A percentile compares a stretch with the other conserved stretches of the same genome.
Evolutionary conservation across 2,329 filamentous ascomycete genomes (phyloP).

Genomic region (Ophiostoma piceae): DNA sequence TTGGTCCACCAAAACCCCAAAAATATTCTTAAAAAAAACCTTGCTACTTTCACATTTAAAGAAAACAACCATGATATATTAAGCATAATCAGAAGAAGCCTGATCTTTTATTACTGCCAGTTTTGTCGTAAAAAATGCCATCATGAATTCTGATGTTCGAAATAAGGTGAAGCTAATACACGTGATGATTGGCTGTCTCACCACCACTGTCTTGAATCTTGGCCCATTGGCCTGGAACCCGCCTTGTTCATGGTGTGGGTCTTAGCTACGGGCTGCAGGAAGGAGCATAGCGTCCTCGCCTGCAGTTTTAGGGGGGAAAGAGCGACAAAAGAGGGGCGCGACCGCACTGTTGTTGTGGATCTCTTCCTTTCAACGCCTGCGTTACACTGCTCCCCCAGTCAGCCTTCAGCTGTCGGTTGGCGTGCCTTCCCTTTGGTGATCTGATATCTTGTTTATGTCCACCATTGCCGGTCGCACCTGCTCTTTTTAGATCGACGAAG

Average conservation of each 20-base stretch:
- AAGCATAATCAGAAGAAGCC: too few relatives aligned
- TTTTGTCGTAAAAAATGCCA: neutral
- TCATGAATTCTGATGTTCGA: neutral
- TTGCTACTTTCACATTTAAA: too few relatives aligned
- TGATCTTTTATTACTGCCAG: neutral
- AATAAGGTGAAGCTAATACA: neutral
- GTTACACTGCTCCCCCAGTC: neutral
- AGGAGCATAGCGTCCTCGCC: neutral
- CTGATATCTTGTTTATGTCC: slow-evolving; percentile 5
- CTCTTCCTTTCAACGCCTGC: neutral
- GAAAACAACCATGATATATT: too few relatives aligned
- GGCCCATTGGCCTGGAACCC: neutral
- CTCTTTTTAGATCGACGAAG: neutral
- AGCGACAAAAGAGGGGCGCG: slow-evolving; percentile 4
- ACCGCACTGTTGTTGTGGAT: slow-evolving; percentile 7
- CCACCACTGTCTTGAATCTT: neutral
- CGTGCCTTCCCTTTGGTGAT: neutral
- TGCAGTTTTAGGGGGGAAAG: slow-evolving; percentile 1
- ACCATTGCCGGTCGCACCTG: slow-evolving; percentile 16
- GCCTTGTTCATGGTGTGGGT: slow-evolving; percentile 9
- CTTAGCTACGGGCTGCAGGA: neutral
- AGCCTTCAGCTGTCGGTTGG: neutral
- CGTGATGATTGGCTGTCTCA: neutral
- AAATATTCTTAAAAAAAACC: too few relatives aligned
- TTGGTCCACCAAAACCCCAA: too few relatives aligned